Conservation (phyloP, 306 rosid genomes). For the Vigna hirtella region DNA sequence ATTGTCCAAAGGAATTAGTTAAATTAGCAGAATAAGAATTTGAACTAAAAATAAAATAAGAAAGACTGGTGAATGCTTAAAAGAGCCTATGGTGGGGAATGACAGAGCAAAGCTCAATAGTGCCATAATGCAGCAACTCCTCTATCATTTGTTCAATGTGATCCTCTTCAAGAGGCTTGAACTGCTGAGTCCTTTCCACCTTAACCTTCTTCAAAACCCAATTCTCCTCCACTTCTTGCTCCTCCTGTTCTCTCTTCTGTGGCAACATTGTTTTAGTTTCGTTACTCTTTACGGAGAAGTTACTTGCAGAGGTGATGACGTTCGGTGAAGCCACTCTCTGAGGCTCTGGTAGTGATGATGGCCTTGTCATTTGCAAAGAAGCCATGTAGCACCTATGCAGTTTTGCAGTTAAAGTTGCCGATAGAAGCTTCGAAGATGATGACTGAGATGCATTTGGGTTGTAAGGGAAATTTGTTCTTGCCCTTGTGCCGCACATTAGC, state of each 20-base stretch:
- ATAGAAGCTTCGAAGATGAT: slow-evolving; percentile 86
- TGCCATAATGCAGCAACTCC: slow-evolving; percentile 82
- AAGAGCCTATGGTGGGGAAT: slow-evolving; percentile 48
- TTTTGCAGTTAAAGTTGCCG: slow-evolving; percentile 85
- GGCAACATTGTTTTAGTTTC: slow-evolving; percentile 40
- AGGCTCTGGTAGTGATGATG: slow-evolving; percentile 49
- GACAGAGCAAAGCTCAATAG: slow-evolving; percentile 75
- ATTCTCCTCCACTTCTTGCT: slow-evolving; percentile 47
- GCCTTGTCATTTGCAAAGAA: slow-evolving; percentile 76
- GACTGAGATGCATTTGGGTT: slow-evolving; percentile 77
- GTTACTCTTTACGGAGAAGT: slow-evolving; percentile 31
- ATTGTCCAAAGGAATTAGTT: slow-evolving; percentile 53
- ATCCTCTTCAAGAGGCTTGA: slow-evolving; percentile 76
- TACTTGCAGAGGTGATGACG: slow-evolving; percentile 36
- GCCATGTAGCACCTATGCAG: slow-evolving; percentile 90
- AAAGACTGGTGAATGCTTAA: slow-evolving; percentile 10
- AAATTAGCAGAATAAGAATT: slow-evolving; percentile 58
- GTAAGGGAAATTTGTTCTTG: slow-evolving; percentile 88
- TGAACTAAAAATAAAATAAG: neutral
- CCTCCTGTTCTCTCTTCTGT: slow-evolving; percentile 44
- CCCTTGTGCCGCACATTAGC: slow-evolving; percentile 88
- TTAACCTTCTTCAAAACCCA: slow-evolving; percentile 66
- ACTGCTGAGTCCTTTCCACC: slow-evolving; percentile 59
- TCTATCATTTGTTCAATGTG: slow-evolving; percentile 94
- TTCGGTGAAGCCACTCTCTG: slow-evolving; percentile 44